Base-by-base conservation (phyloP, 164 flowering plant genomes). In the Vitis vinifera region DNA sequence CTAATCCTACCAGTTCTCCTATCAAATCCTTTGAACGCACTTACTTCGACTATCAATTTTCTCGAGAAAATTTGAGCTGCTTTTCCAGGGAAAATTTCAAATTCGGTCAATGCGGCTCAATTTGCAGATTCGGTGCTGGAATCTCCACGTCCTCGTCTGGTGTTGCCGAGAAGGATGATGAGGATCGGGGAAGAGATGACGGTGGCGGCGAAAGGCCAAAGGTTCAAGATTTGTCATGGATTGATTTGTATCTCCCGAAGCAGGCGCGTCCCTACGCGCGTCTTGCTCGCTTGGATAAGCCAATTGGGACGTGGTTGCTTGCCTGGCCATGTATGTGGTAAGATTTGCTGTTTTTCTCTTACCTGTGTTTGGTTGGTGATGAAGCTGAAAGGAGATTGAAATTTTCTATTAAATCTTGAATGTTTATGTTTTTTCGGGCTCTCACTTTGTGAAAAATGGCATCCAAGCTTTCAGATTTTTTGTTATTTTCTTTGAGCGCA, bases 291-390 rank as follows among this genome's bases (percentile, higher is more conserved):
- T 82, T 95, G 63, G 97, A 95, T 80, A 89, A 84, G 75, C 98
- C 98, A 6, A 91, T 95, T 44, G 99, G 99, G 19, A 95, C 98
- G 17, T 95, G 99, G 99, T 81, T 95, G 72, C 88, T 95, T 6
- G 98, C 97, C 68, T 91, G 97, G 98, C 97, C 99, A 51, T 90
- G 98, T 80, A 83, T 93, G 88, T 95, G 99, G 98, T 94, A 86
- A 67, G 85, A 1, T 50, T 67, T n/a, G 5, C 10, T 10, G 9
- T 19, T 14, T 44, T 9, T 23, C 27, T 12, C 1, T 9, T 48
- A 17, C 6, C 19, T 49, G 12, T 66, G 49, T 29, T 29, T 51
- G 13, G 50, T 52, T 31, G 63, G 15, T 31, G 49, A 55, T 9
- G 56, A 10, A 55, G 70, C 16, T 10, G 58, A 58, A 65, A 37